Percentiles rank a stretch among this genome's conserved stretches.
These are phyloP conservation scores for Sanghuangporus weigelae DNA, from an alignment of 1,284 basidiomycete species.

Conservation along the genomic window DNA sequence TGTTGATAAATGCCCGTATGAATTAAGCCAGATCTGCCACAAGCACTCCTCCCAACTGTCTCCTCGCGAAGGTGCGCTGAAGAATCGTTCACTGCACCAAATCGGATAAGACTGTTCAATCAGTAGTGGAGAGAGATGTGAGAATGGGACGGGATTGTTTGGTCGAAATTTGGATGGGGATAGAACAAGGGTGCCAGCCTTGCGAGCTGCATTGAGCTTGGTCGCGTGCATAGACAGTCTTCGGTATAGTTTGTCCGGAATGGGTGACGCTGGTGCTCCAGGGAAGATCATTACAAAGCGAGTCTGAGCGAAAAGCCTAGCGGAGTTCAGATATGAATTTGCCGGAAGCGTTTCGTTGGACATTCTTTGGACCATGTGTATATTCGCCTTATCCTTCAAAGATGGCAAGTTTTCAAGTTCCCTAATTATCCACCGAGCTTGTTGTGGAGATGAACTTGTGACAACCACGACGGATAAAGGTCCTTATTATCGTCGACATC, in stretches of 20 bases:
- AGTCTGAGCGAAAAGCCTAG: constrained; percentile 52
- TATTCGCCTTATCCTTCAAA: constrained; percentile 31
- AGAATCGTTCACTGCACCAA: constrained; percentile 63
- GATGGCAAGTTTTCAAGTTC: constrained; percentile 21
- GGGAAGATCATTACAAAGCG: constrained; percentile 49
- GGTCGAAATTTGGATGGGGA: constrained; percentile 27
- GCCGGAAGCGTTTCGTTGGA: constrained; percentile 35
- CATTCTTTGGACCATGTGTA: constrained; percentile 47
- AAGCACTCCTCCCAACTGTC: constrained; percentile 61
- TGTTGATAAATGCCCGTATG: constrained; percentile 8
- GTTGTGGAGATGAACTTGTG: constrained; percentile 35
- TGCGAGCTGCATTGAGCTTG: constrained; percentile 6
- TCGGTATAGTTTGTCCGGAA: constrained; percentile 13
- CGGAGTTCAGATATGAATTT: constrained; percentile 58
- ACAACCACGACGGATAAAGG: constrained; percentile 49
- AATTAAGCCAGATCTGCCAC: constrained; percentile 60
- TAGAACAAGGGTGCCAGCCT: constrained; percentile 5
- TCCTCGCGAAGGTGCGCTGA: constrained; percentile 38
- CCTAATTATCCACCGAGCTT: constrained; percentile 17
- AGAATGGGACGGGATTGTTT: constrained; percentile 30
- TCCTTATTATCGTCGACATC: neutral
- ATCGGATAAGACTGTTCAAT: constrained; percentile 42
- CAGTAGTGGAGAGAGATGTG: constrained; percentile 40
- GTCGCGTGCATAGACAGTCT: neutral
- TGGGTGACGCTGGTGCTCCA: constrained; percentile 22